Percentiles rank a stretch among this genome's conserved stretches.
These are phyloP conservation scores for Mortierella sp. DNA, from an alignment of 371 early-diverging fungal genomes.

Conservation along the genomic window DNA sequence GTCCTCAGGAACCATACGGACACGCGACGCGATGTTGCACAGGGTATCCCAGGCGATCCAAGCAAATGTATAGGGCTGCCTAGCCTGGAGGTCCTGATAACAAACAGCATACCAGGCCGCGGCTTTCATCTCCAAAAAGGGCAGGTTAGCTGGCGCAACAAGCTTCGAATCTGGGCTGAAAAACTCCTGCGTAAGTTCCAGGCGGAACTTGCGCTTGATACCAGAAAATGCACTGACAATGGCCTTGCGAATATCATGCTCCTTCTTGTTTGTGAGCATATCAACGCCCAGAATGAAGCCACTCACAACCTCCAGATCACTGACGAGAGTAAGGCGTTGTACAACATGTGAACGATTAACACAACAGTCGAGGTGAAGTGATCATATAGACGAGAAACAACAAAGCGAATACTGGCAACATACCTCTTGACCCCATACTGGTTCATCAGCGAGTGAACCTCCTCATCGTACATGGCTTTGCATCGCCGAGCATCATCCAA, in stretches of 20 bases:
- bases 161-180: slow-evolving; percentile 17
- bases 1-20: not conserved
- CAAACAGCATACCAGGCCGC: slow-evolving; percentile 84
- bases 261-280: slow-evolving; percentile 54
- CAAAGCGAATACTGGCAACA: not conserved
- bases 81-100: slow-evolving; percentile 60
- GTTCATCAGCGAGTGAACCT: slow-evolving; percentile 69
- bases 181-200: slow-evolving; percentile 62
- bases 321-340: not conserved
- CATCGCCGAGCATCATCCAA: slow-evolving; percentile 61
- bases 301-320: slow-evolving; percentile 56
- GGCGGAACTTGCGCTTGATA: slow-evolving; percentile 58
- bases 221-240: slow-evolving; percentile 57
- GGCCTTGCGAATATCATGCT: slow-evolving; percentile 60
- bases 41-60: slow-evolving; percentile 71
- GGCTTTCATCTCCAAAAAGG: slow-evolving; percentile 61
- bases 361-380: not conserved
- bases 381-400: not conserved
- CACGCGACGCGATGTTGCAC: slow-evolving; percentile 60
- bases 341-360: not conserved
- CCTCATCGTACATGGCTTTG: slow-evolving; percentile 63
- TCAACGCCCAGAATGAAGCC: slow-evolving; percentile 50
- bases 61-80: slow-evolving; percentile 69
- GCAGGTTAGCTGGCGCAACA: slow-evolving; percentile 41
- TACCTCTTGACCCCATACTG: slow-evolving; percentile 73